A percentile compares a stretch with the other conserved stretches of the same genome.
Conservation (phyloP, 208 protist species). For the Trypanosoma brucei region DNA sequence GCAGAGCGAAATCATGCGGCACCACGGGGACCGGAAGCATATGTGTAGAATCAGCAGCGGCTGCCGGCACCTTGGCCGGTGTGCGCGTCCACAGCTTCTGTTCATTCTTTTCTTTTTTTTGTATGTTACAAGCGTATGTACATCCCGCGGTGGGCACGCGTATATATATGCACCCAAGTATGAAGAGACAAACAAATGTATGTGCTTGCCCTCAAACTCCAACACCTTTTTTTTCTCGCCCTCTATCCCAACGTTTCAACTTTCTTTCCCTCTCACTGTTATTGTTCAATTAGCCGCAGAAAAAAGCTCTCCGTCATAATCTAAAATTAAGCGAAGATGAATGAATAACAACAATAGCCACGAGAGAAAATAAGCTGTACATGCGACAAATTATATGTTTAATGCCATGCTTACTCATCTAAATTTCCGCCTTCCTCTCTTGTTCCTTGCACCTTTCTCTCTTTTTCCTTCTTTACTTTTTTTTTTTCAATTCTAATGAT, state of each 20-base stretch:
- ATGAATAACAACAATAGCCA: too few relatives aligned
- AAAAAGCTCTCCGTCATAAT: too few relatives aligned
- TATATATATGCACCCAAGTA: conserved; percentile 6
- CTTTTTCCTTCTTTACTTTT: background rate
- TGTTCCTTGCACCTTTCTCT: conserved; percentile 6
- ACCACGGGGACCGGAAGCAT: too few relatives aligned
- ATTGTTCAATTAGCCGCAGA: too few relatives aligned
- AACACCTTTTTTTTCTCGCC: background rate
- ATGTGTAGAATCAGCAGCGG: too few relatives aligned
- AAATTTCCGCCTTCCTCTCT: background rate
- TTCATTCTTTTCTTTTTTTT: background rate
- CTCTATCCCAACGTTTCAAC: background rate
- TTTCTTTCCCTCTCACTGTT: background rate
- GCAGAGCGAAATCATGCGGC: too few relatives aligned
- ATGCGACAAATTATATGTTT: too few relatives aligned
- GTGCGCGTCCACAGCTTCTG: background rate
- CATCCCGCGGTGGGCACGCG: background rate
- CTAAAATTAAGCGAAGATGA: too few relatives aligned
- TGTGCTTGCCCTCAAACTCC: background rate
- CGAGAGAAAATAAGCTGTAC: too few relatives aligned
- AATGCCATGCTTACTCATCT: too few relatives aligned
- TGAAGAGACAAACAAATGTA: conserved; percentile 3
- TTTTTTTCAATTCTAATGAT: background rate
- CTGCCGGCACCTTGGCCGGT: too few relatives aligned
- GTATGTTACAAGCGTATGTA: background rate